Conservation (phyloP, 371 early-diverging fungal genomes). For the Mortierella sp. region DNA sequence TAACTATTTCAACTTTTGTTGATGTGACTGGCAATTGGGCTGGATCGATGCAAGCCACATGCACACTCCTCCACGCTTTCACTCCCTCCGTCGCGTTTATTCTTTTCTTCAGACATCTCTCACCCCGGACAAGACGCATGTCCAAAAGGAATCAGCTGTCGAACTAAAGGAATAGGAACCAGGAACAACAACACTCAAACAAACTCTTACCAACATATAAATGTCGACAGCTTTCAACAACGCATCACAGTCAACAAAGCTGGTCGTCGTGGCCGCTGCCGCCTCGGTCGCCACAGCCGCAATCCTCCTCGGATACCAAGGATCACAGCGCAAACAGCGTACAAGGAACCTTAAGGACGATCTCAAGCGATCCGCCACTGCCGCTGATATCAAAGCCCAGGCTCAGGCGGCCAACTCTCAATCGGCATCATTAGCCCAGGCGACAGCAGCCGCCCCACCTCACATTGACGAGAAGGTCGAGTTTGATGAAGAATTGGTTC, state of each 20-base stretch:
- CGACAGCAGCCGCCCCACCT: background rate
- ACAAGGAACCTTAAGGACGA: slow-evolving; percentile 17
- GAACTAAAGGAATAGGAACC: background rate
- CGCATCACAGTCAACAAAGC: slow-evolving; percentile 33
- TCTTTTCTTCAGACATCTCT: background rate
- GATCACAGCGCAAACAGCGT: slow-evolving; percentile 28
- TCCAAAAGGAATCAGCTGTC: background rate
- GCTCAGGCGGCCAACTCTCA: background rate
- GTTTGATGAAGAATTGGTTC: slow-evolving; percentile 44
- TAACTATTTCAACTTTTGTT: background rate
- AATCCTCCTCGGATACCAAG: slow-evolving; percentile 40
- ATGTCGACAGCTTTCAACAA: slow-evolving; percentile 1
- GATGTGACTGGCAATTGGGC: background rate
- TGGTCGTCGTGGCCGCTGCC: slow-evolving; percentile 40
- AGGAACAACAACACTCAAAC: background rate
- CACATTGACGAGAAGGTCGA: slow-evolving; percentile 3
- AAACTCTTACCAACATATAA: background rate
- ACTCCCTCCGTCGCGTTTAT: background rate
- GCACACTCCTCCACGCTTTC: background rate
- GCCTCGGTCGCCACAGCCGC: slow-evolving; percentile 49
- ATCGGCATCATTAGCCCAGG: background rate
- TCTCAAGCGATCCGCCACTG: background rate
- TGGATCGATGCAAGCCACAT: slow-evolving; percentile 10
- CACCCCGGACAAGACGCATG: background rate
- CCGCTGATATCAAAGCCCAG: background rate